These are phyloP conservation scores for Oemleria cerasiformis DNA, from an alignment of 306 rosid genomes.

Conservation along the genomic window DNA sequence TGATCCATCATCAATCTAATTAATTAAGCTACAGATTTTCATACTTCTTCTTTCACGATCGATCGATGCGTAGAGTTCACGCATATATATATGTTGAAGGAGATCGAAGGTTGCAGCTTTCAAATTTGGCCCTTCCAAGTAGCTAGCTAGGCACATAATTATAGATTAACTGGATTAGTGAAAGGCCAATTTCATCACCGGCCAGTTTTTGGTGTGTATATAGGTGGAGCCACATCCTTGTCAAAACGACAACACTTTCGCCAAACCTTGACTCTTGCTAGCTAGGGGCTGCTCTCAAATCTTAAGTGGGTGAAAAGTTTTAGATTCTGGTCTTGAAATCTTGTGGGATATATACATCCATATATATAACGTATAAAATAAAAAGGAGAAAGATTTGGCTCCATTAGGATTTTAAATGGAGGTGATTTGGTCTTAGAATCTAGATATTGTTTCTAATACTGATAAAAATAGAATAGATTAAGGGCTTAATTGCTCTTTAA, in stretches of 20 bases:
- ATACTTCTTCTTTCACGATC: background rate
- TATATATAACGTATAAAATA: background rate
- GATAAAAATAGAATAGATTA: conserved; percentile 10
- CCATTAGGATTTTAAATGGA: background rate
- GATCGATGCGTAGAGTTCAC: background rate
- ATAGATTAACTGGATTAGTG: background rate
- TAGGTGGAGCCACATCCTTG: background rate
- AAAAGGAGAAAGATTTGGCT: background rate
- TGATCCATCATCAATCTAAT: conserved; percentile 16
- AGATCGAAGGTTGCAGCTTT: background rate
- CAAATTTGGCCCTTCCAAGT: background rate
- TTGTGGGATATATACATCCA: too few relatives aligned
- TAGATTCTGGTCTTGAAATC: background rate
- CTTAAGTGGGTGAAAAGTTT: background rate
- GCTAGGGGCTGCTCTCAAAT: background rate
- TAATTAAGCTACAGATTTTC: background rate
- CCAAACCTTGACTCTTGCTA: background rate
- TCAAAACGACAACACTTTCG: background rate
- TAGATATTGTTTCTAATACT: conserved; percentile 18
- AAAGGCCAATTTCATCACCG: conserved; percentile 2
- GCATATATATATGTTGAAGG: background rate
- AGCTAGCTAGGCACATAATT: background rate
- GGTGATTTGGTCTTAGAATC: conserved; percentile 21
- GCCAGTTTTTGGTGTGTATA: background rate
- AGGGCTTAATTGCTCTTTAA: background rate